phyloP scores from a whole-genome alignment of 1,139 yeast genomes.

The Protomyces pachydermus region DNA sequence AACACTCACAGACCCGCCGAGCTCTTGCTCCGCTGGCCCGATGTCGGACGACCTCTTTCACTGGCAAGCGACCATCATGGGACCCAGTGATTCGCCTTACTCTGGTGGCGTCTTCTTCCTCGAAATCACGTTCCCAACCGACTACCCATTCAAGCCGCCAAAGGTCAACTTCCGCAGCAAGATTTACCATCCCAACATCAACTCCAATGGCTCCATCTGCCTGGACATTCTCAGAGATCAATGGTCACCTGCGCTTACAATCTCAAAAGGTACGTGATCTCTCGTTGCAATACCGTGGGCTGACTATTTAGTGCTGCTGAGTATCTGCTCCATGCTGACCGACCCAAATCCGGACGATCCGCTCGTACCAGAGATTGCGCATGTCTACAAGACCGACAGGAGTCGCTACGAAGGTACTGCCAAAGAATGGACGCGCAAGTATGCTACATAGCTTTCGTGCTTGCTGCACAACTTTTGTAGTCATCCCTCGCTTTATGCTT shows the following conservation, averaged over 20 bases:
- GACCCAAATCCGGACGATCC: slow-evolving; percentile 99
- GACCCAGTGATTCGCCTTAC: slow-evolving; percentile 89
- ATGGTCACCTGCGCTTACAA: slow-evolving; percentile 88
- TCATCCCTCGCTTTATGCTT: neutral
- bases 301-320: slow-evolving; percentile 60
- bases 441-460: slow-evolving; percentile 5
- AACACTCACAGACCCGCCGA: slow-evolving; percentile 71
- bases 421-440: slow-evolving; percentile 58
- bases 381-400: slow-evolving; percentile 90
- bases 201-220: slow-evolving; percentile 82
- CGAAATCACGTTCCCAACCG: slow-evolving; percentile 89
- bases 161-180: slow-evolving; percentile 85
- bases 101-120: slow-evolving; percentile 91
- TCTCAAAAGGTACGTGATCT: slow-evolving; percentile 63
- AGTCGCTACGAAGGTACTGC: slow-evolving; percentile 95
- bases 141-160: slow-evolving; percentile 92
- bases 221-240: slow-evolving; percentile 80
- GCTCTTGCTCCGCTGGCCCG: slow-evolving; percentile 99
- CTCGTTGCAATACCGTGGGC: neutral
- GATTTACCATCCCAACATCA: slow-evolving; percentile 87
- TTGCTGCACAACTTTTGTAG: neutral
- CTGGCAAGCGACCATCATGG: slow-evolving; percentile 97
- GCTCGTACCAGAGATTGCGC: slow-evolving; percentile 96
- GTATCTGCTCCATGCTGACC: slow-evolving; percentile 84
- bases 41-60: slow-evolving; percentile 92